Evolutionary conservation across 805 yeast species (phyloP).

Genomic region (Kazachstania viticola): DNA sequence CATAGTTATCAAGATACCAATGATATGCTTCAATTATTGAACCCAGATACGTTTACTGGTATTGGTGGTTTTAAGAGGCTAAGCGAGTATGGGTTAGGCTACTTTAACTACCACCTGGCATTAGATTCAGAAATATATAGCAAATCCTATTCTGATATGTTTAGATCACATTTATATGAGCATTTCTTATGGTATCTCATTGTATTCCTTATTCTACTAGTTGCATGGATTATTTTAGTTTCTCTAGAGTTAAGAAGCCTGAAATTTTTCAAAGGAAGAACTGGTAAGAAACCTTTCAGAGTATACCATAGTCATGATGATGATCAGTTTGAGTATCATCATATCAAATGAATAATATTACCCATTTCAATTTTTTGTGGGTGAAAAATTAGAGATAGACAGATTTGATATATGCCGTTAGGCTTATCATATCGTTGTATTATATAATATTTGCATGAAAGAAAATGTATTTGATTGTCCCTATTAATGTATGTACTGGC

Average conservation of each 20-base stretch:
- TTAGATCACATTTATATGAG: conserved; percentile 17
- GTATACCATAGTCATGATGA: neutral
- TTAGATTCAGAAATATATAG: conserved; percentile 15
- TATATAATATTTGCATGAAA: no score
- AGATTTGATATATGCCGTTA: no score
- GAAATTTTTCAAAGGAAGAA: neutral
- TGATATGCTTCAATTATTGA: conserved; percentile 19
- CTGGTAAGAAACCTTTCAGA: neutral
- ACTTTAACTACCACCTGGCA: conserved; percentile 21
- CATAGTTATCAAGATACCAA: conserved; percentile 27
- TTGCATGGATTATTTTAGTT: conserved; percentile 5
- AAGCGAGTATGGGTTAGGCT: conserved; percentile 24
- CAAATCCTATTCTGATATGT: conserved; percentile 8
- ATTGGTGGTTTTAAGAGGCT: conserved; percentile 24
- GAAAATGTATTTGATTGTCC: no score
- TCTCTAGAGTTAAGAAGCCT: neutral
- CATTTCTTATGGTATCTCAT: conserved; percentile 14
- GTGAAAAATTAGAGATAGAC: no score
- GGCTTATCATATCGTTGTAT: no score
- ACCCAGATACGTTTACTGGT: conserved; percentile 19
- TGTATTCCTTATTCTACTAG: conserved; percentile 8
- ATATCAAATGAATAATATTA: conserved; percentile 1
- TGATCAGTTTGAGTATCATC: conserved; percentile 6
- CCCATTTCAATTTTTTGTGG: neutral
- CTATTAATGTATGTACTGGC: no score